Base-by-base conservation (phyloP, 192 early-diverging fungal species). In the Coemansia sp. region DNA sequence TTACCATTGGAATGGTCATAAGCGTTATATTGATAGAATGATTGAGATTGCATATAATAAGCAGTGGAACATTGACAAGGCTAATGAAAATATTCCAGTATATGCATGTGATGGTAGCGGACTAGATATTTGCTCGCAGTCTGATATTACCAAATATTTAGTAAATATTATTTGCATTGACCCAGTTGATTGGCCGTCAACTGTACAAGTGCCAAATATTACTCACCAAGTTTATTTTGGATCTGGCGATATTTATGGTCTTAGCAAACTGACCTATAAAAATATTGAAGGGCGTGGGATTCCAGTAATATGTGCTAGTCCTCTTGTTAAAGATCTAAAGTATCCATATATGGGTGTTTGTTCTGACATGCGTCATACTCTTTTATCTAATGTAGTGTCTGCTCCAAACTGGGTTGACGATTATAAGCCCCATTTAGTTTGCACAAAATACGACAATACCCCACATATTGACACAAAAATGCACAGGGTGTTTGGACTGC, bases 161-260 rank as follows among this genome's bases (percentile, higher is more conserved):
- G 0, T 37, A 5, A 37, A 8, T 37, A 9, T 37, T 3, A 2
- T 37, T 1, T 37, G 34, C 11, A 37, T 37, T 9, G 1, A 10
- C 9, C 34, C 34, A 8, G 34, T 37, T 37, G 82, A 67, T 68
- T 89, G 61, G 93, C 89, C 71, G 62, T 73, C 38, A 59, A 63
- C 83, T 15, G 78, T 82, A 13, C 72, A 77, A 19, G 67, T 62
- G 19, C 55, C 75, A 7, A 80, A 17, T 9, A 80, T 82, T 56
- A 91, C 93, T 9, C 95, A 98, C 71, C 82, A 93, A 23, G 83
- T 98, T 23, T 94, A 98, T 75, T 98, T 96, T 80, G 93, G 95
- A 13, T 88, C 94, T 1, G 92, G 91, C 27, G 90, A 91, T 11
- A 60, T 87, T 9, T 84, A 84, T 4, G 93, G 93, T 11, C 88